Percentiles rank a stretch among this genome's conserved stretches.
phyloP scores from a whole-genome alignment of 2,329 filamentous ascomycete species.

The Colletotrichum tofieldiae region DNA sequence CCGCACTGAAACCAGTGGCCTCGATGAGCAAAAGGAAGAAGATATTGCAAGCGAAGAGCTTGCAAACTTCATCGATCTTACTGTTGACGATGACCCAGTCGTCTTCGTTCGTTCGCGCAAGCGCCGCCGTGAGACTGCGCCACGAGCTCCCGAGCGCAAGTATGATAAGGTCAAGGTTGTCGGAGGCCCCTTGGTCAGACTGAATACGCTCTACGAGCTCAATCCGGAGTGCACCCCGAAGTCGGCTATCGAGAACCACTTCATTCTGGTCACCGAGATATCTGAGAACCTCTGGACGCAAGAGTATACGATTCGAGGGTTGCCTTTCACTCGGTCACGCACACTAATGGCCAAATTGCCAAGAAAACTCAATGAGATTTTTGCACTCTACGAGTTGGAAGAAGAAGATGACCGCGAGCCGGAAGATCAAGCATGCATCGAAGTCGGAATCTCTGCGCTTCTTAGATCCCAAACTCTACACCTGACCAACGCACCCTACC shows the following conservation, averaged over 20 bases:
- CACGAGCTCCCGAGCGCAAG: background rate
- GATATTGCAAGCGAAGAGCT: conserved; percentile 41
- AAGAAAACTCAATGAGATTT: conserved; percentile 60
- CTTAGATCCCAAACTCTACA: conserved; percentile 59
- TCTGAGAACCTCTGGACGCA: conserved; percentile 48
- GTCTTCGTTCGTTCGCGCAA: conserved; percentile 2
- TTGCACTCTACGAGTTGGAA: conserved; percentile 59
- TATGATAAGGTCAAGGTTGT: background rate
- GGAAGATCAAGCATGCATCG: conserved; percentile 57
- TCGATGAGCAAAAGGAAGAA: conserved; percentile 40
- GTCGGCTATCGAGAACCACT: conserved; percentile 51
- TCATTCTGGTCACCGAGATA: conserved; percentile 61
- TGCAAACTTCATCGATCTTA: conserved; percentile 54
- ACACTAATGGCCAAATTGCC: conserved; percentile 56
- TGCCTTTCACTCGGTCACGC: conserved; percentile 55
- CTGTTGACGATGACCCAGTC: conserved; percentile 45
- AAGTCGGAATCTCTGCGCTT: conserved; percentile 59
- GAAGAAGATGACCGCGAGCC: conserved; percentile 52
- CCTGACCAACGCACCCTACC: conserved; percentile 70
- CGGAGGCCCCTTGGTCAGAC: conserved; percentile 36
- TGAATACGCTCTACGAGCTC: conserved; percentile 51
- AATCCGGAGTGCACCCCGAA: conserved; percentile 20
- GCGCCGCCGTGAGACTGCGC: background rate
- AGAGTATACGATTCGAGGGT: conserved; percentile 54
- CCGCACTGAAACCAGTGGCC: background rate